Percentiles rank a stretch among this genome's conserved stretches.
Conservation (phyloP, 306 rosid species). For the Dicorynia guianensis region DNA sequence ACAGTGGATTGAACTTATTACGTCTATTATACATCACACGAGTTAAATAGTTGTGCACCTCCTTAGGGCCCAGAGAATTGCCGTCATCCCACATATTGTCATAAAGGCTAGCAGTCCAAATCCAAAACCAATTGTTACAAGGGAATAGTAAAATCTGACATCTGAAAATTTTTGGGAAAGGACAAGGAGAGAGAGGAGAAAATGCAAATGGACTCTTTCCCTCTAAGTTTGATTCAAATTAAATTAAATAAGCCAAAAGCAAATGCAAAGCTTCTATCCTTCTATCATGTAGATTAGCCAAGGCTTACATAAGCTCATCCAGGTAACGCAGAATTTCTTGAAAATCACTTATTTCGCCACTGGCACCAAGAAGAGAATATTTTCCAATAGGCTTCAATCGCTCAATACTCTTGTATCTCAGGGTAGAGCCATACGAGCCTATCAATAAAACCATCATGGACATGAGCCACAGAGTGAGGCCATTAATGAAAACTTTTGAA, state of each 20-base stretch:
- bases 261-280: neutral
- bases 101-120: slow-evolving; percentile 50
- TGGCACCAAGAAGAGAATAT: slow-evolving; percentile 71
- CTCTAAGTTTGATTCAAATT: neutral
- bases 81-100: slow-evolving; percentile 69
- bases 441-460: neutral
- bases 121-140: neutral
- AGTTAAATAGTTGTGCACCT: slow-evolving; percentile 58
- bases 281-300: neutral
- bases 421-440: slow-evolving; percentile 62
- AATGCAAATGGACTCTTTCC: neutral
- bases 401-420: slow-evolving; percentile 69
- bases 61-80: slow-evolving; percentile 58
- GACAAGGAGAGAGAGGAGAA: neutral
- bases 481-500: neutral
- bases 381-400: slow-evolving; percentile 67
- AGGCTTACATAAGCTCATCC: slow-evolving; percentile 67
- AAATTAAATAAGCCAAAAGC: neutral
- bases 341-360: slow-evolving; percentile 75
- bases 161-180: slow-evolving; percentile 1
- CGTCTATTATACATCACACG: slow-evolving; percentile 59
- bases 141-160: slow-evolving; percentile 13
- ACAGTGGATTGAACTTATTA: slow-evolving; percentile 60
- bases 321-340: slow-evolving; percentile 62
- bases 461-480: neutral